Evolutionary conservation across 306 rosid species (phyloP), one percentile per base, ranked within the genome.

Genomic region (Vachellia collinsii): DNA sequence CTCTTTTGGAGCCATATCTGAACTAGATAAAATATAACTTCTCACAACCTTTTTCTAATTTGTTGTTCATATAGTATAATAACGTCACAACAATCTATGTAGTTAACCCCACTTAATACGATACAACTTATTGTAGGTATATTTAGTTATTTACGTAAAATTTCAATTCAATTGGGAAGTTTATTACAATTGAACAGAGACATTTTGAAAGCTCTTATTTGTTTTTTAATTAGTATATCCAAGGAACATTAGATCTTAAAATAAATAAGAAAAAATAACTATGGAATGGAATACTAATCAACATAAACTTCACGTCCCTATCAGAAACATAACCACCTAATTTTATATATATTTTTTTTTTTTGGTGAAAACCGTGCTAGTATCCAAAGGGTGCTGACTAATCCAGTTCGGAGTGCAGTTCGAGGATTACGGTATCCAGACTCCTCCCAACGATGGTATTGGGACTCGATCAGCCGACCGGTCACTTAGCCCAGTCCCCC

Each of bases 11-110:
- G 4, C 22, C 59, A 51, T 19, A 51, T 51, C 59, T 19, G 17
- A 63, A 4, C 36, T 11, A 3, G 65, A 22, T 59, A 11, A 59
- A 59, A 51, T 59, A 8, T 23, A 13, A 34, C 41, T 16, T 50
- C 14, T n/a, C n/a, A 50, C 20, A 50, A 16, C 56, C 8, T 43
- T 42, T 43, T 43, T 3, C 10, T 43, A 0, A 43, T 8, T 9
- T 0, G 10, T 43, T 43, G 46, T 43, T 43, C 11, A 43, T 8
- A 9, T 0, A 29, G 34, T 1, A 42, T 3, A 9, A 42, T 42
- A 0, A 11, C 2, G 11, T 8, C 9, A 9, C 8, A 0, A 0
- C 0, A 8, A 8, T 43, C 0, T 1, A 43, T 43, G 1, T 43
- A 43, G 1, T 3, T 11, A 11, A 8, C 10, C 46, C 0, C 3